These are phyloP conservation scores for Carex littledalei DNA, from an alignment of 176 grass and related monocot genomes.

Conservation along the genomic window DNA sequence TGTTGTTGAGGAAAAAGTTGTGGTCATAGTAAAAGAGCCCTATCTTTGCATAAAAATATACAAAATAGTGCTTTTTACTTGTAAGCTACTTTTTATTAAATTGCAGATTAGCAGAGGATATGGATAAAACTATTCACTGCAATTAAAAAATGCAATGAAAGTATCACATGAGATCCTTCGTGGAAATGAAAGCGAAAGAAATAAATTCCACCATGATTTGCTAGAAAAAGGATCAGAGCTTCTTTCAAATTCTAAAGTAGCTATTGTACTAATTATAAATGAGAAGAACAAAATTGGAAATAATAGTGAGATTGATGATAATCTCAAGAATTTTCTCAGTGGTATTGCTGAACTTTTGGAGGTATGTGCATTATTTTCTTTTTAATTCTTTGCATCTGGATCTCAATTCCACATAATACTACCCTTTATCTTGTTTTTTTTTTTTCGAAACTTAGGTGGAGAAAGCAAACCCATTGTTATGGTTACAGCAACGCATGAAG, in stretches of 20 bases:
- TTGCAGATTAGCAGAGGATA: constrained; percentile 48
- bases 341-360: constrained; percentile 34
- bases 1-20: too few relatives aligned
- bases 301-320: constrained; percentile 20
- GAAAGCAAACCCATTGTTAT: constrained; percentile 54
- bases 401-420: background rate
- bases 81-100: constrained; percentile 12
- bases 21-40: background rate
- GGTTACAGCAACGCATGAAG: constrained; percentile 40
- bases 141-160: constrained; percentile 40
- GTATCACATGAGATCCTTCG: constrained; percentile 38
- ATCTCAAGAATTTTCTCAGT: constrained; percentile 42
- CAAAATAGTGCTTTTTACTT: background rate
- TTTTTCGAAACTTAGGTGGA: constrained; percentile 30
- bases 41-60: too few relatives aligned
- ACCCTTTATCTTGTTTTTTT: background rate
- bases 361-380: constrained; percentile 22
- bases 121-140: constrained; percentile 28
- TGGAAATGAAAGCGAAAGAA: constrained; percentile 38
- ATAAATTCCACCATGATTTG: constrained; percentile 46
- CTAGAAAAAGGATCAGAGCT: constrained; percentile 37
- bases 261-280: constrained; percentile 56
- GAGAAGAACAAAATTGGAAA: constrained; percentile 25
- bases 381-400: background rate
- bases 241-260: constrained; percentile 67